phyloP scores from a whole-genome alignment of 2,329 filamentous ascomycete genomes.

The Trichoderma polysporum region DNA sequence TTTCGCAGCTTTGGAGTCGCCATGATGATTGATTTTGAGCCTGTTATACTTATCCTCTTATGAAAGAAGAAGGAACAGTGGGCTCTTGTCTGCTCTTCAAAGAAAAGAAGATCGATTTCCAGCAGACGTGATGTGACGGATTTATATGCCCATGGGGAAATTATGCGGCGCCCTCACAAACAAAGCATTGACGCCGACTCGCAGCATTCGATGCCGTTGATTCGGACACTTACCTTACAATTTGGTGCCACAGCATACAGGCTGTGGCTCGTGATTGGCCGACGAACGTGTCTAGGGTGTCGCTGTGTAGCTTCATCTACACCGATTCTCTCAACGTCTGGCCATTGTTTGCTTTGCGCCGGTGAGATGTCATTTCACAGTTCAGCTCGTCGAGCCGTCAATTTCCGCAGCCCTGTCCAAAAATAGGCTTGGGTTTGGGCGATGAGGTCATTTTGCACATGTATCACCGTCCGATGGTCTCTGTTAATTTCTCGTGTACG shows the following conservation, averaged over 20 bases:
- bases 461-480: not conserved
- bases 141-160: not conserved
- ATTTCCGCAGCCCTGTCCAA: slow-evolving; percentile 9
- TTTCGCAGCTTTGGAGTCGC: slow-evolving; percentile 34
- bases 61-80: not conserved
- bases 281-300: not conserved
- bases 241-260: slow-evolving; percentile 6
- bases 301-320: slow-evolving; percentile 9
- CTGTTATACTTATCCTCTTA: not conserved
- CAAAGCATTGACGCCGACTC: not conserved
- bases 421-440: slow-evolving; percentile 4
- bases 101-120: not conserved
- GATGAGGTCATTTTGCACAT: slow-evolving; percentile 11
- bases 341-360: slow-evolving; percentile 1
- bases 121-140: not conserved
- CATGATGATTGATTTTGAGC: slow-evolving; percentile 7
- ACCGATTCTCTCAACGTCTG: not conserved
- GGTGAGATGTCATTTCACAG: not conserved
- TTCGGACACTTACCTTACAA: not conserved
- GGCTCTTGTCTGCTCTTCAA: not conserved
- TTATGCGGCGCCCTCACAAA: not conserved
- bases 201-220: not conserved
- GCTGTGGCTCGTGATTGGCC: slow-evolving; percentile 2
- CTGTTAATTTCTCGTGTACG: slow-evolving; percentile 10
- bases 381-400: not conserved